Evolutionary conservation across 768 basidiomycete genomes (phyloP).

Genomic region (Cyclocybe aegerita): DNA sequence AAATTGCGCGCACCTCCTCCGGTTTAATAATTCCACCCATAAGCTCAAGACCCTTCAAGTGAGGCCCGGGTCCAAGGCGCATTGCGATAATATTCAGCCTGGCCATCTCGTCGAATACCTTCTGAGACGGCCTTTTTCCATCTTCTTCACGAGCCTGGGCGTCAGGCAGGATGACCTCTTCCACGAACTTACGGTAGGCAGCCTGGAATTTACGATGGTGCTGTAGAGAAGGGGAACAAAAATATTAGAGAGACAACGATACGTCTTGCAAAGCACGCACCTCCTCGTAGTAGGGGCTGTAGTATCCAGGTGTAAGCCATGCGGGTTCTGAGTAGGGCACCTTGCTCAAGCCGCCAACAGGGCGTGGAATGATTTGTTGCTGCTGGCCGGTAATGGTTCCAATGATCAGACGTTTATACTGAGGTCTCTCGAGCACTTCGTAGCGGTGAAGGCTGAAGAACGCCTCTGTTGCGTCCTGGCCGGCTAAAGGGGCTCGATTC

Average conservation of each 20-base stretch:
- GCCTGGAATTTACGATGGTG: constrained; percentile 55
- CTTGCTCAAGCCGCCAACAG: constrained; percentile 58
- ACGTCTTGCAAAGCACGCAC: constrained; percentile 26
- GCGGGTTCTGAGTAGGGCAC: constrained; percentile 91
- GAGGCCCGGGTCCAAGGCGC: constrained; percentile 85
- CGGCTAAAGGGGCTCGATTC: constrained; percentile 45
- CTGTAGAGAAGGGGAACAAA: constrained; percentile 32
- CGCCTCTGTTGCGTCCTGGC: constrained; percentile 82
- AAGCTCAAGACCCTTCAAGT: constrained; percentile 73
- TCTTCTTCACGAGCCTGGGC: constrained; percentile 68
- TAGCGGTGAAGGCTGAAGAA: constrained; percentile 90
- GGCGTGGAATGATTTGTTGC: constrained; percentile 46
- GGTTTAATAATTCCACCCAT: constrained; percentile 76
- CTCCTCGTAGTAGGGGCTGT: constrained; percentile 74
- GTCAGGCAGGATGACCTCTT: constrained; percentile 61
- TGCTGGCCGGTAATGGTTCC: constrained; percentile 70
- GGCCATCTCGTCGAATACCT: constrained; percentile 72
- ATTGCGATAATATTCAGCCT: constrained; percentile 51
- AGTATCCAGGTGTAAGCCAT: constrained; percentile 71
- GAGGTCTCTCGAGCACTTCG: constrained; percentile 76
- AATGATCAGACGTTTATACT: constrained; percentile 71
- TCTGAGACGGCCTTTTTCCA: constrained; percentile 73
- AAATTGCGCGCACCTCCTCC: constrained; percentile 53
- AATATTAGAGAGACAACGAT: constrained; percentile 29
- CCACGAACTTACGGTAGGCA: constrained; percentile 66